Conservation (phyloP, 768 basidiomycete species). For the Boletus patriciae region DNA sequence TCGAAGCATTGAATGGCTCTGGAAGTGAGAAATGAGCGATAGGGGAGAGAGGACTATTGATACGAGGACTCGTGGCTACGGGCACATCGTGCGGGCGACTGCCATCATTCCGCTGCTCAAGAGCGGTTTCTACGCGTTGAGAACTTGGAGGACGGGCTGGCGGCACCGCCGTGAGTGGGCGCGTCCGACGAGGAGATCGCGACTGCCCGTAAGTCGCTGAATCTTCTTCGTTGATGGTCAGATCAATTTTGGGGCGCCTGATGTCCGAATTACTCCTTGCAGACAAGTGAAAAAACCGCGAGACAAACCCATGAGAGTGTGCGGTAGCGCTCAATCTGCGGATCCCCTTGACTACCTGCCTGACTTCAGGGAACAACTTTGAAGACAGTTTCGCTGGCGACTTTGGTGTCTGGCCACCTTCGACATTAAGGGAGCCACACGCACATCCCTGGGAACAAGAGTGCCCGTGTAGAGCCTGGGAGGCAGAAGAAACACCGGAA, state of each 20-base stretch:
- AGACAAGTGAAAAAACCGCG: neutral
- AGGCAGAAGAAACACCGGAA: neutral
- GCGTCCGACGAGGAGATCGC: neutral
- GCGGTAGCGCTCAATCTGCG: neutral
- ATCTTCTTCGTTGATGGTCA: neutral
- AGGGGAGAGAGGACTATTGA: constrained; percentile 16
- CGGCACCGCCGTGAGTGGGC: neutral
- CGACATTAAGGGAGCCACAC: neutral
- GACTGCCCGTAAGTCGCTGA: neutral
- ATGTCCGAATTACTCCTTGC: neutral
- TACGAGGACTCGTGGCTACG: neutral
- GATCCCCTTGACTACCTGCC: neutral
- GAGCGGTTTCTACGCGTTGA: neutral
- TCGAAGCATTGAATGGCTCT: constrained; percentile 3
- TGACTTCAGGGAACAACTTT: neutral
- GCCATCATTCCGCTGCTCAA: neutral
- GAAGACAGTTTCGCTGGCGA: neutral
- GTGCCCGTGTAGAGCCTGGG: neutral
- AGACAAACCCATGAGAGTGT: constrained; percentile 14
- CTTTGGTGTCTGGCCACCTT: neutral
- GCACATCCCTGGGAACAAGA: neutral
- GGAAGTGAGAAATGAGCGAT: constrained; percentile 14
- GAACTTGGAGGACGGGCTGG: constrained; percentile 1
- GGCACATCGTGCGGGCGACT: neutral
- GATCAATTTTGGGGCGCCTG: neutral